phyloP scores from a whole-genome alignment of 257 asterid genomes.

The Pogostemon cablin region DNA sequence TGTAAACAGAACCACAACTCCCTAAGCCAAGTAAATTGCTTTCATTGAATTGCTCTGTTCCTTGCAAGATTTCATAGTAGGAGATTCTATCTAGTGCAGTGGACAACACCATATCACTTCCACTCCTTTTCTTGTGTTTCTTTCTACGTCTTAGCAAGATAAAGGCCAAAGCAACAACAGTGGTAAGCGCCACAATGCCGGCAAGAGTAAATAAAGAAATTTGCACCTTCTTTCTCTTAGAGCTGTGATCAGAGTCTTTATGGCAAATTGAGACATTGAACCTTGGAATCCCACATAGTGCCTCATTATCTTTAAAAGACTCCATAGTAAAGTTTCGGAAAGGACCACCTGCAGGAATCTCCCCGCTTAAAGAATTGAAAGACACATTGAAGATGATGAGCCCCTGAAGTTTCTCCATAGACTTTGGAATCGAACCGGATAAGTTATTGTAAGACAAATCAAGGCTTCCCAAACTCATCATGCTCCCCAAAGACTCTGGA shows the following conservation, averaged over 20 bases:
- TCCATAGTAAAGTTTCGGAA: constrained; percentile 37
- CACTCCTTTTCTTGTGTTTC: neutral
- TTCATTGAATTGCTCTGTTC: too few species aligned
- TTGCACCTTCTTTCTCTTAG: constrained; percentile 20
- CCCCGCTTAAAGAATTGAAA: constrained; percentile 35
- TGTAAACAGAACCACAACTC: too few species aligned
- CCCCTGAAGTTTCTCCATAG: constrained; percentile 1
- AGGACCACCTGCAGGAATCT: constrained; percentile 36
- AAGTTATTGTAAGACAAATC: constrained; percentile 24
- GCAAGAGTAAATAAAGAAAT: constrained; percentile 8
- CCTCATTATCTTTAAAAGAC: constrained; percentile 26
- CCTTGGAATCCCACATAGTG: constrained; percentile 26
- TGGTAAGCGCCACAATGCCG: constrained; percentile 17
- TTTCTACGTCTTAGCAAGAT: constrained; percentile 1
- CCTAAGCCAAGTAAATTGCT: too few species aligned
- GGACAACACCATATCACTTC: too few species aligned
- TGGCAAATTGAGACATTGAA: constrained; percentile 28
- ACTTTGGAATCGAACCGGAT: constrained; percentile 33
- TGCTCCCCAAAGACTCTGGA: constrained; percentile 9
- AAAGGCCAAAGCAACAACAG: neutral
- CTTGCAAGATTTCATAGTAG: too few species aligned
- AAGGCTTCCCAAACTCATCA: constrained; percentile 18
- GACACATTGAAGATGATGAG: constrained; percentile 36
- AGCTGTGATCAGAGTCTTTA: neutral
- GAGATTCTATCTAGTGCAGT: too few species aligned